Evolutionary conservation across 2,329 filamentous ascomycete species (phyloP).

Genomic region (Microsporum canis): DNA sequence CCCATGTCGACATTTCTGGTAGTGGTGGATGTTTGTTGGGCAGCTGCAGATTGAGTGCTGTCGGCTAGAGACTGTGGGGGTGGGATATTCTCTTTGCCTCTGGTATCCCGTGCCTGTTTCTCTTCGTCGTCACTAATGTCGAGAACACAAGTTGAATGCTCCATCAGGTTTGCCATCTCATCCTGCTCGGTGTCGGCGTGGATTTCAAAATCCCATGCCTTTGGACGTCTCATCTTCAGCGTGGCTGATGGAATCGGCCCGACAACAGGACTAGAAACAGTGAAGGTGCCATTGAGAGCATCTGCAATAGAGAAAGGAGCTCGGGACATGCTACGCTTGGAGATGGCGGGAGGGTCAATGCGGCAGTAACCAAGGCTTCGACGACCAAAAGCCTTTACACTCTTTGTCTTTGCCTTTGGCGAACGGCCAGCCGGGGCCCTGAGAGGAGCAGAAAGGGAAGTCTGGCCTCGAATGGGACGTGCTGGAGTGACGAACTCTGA

Average conservation of each 20-base stretch:
- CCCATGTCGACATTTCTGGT: slow-evolving; percentile 44
- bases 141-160: slow-evolving; percentile 75
- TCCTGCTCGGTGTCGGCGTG: slow-evolving; percentile 86
- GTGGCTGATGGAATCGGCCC: slow-evolving; percentile 30
- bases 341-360: slow-evolving; percentile 55
- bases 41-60: slow-evolving; percentile 47
- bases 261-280: slow-evolving; percentile 33
- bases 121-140: slow-evolving; percentile 82
- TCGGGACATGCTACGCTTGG: slow-evolving; percentile 35
- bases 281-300: slow-evolving; percentile 60
- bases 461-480: slow-evolving; percentile 25
- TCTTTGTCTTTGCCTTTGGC: slow-evolving; percentile 53
- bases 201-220: slow-evolving; percentile 80
- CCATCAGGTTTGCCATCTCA: slow-evolving; percentile 82
- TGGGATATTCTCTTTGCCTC: slow-evolving; percentile 88
- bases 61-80: slow-evolving; percentile 37
- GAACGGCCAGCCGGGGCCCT: slow-evolving; percentile 70
- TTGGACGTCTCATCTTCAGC: slow-evolving; percentile 45
- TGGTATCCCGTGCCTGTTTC: slow-evolving; percentile 46
- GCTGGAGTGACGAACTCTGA: slow-evolving; percentile 8
- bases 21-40: slow-evolving; percentile 34
- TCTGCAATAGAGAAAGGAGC: slow-evolving; percentile 76
- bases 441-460: slow-evolving; percentile 42
- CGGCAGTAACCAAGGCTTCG: slow-evolving; percentile 56
- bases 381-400: slow-evolving; percentile 56